Evolutionary conservation across 768 basidiomycete genomes (phyloP).

Genomic region (Podaxis mareebaensis): DNA sequence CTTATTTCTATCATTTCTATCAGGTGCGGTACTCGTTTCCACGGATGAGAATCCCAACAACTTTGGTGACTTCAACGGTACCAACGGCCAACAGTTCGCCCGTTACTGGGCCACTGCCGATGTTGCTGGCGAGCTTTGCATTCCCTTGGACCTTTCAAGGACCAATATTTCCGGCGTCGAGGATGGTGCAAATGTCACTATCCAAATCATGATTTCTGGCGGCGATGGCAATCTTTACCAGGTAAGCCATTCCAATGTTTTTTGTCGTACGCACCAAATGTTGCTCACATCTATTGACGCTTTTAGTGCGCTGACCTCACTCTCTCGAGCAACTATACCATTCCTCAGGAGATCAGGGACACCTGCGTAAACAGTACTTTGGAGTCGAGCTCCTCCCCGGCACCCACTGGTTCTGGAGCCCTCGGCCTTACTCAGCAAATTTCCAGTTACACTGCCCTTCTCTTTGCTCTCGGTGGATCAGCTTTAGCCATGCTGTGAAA

Average conservation of each 20-base stretch:
- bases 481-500: neutral
- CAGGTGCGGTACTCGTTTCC: conserved; percentile 47
- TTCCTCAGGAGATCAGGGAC: neutral
- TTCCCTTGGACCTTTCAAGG: conserved; percentile 17
- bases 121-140: conserved; percentile 18
- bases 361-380: conserved; percentile 11
- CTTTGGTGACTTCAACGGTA: conserved; percentile 52
- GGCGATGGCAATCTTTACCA: conserved; percentile 21
- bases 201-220: conserved; percentile 19
- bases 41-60: conserved; percentile 52
- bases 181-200: conserved; percentile 22
- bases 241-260: neutral
- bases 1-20: neutral
- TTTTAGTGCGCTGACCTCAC: conserved; percentile 19
- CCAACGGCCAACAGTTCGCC: conserved; percentile 7
- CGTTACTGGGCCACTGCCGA: conserved; percentile 15
- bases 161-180: conserved; percentile 18
- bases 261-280: neutral
- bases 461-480: neutral
- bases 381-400: neutral
- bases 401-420: neutral
- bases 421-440: neutral
- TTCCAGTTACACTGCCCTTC: neutral
- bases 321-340: conserved; percentile 15
- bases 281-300: neutral